Evolutionary conservation across 2,329 filamentous ascomycete species (phyloP).

Genomic region (Stachybotrys elegans): DNA sequence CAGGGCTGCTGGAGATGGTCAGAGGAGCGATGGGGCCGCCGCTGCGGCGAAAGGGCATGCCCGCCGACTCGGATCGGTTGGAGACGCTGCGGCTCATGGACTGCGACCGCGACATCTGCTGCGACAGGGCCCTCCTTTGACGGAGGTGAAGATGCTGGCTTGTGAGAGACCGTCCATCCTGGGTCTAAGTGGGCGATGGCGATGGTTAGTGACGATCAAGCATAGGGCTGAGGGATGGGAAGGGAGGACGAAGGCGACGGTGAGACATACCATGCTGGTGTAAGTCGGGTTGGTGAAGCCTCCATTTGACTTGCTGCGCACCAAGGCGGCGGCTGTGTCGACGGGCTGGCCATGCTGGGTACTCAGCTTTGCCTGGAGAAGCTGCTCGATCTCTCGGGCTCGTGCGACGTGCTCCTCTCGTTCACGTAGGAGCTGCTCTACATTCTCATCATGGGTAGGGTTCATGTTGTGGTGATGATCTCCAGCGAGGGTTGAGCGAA

Average conservation of each 20-base stretch:
- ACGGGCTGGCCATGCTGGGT: not conserved
- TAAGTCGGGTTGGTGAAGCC: not conserved
- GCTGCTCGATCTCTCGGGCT: not conserved
- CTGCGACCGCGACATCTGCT: slow-evolving; percentile 24
- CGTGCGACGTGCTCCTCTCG: not conserved
- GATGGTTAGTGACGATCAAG: no score
- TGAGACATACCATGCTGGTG: not conserved
- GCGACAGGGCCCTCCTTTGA: slow-evolving; percentile 20
- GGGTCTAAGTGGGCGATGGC: slow-evolving; percentile 6
- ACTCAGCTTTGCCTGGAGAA: not conserved
- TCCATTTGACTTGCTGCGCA: not conserved
- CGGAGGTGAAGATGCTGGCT: slow-evolving; percentile 8
- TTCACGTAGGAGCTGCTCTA: not conserved
- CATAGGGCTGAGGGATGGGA: no score
- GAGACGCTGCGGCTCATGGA: slow-evolving; percentile 42
- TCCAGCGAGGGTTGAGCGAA: no score
- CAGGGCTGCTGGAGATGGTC: slow-evolving; percentile 13
- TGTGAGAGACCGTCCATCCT: not conserved
- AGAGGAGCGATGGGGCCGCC: slow-evolving; percentile 26
- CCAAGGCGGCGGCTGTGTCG: not conserved
- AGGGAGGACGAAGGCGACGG: no score
- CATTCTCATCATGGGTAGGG: not conserved
- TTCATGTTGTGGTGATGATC: not conserved
- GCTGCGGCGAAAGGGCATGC: slow-evolving; percentile 32
- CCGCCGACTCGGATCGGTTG: slow-evolving; percentile 31